Evolutionary conservation across 2,329 filamentous ascomycete species (phyloP), one percentile per base, ranked within the genome.

Genomic region (Botrytis fragariae): DNA sequence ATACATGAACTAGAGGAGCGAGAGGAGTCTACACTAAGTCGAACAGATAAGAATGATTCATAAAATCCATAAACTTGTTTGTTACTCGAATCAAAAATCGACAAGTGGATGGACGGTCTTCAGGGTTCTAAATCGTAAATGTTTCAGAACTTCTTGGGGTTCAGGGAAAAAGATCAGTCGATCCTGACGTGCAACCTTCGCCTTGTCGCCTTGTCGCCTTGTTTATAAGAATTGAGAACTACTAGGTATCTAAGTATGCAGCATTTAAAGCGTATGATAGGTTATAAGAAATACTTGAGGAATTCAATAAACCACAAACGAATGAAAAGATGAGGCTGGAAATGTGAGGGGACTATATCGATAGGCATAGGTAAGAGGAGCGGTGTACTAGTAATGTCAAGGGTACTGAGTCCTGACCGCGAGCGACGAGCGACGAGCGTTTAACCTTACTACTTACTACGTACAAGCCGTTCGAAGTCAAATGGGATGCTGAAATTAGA

Each of bases 241-340:
- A 32, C 51, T 57, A 57, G 51, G 51, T 18, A 32, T n/a, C 14
- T 32, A 8, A n/a, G n/a, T 57, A 57, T 68, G 48, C 35, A 54
- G 20, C 2, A 54, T 25, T 57, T 32, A 20, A 42, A 29, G 20
- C 16, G 45, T 4, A 39, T n/a, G 12, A 45, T 59, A 65, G 61
- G 16, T 42, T 37, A n/a, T 32, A 16, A 67, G 59, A 29, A 35
- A 57, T 72, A 18, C 12, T 35, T 37, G 62, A 65, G 51, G 18
- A 29, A 37, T 39, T 37, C 45, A 44, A 60, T 51, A 25, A 39
- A 45, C 7, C 35, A 44, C 32, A 61, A 51, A 42, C 71, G 54
- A 72, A 72, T 72, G 71, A 72, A 72, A 72, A 61, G 45, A 51
- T 72, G 71, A 72, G 63, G 71, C 71, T 72, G 71, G 71, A 48